phyloP scores from a whole-genome alignment of 176 grass and related monocot species.

The Oryza australiensis region DNA sequence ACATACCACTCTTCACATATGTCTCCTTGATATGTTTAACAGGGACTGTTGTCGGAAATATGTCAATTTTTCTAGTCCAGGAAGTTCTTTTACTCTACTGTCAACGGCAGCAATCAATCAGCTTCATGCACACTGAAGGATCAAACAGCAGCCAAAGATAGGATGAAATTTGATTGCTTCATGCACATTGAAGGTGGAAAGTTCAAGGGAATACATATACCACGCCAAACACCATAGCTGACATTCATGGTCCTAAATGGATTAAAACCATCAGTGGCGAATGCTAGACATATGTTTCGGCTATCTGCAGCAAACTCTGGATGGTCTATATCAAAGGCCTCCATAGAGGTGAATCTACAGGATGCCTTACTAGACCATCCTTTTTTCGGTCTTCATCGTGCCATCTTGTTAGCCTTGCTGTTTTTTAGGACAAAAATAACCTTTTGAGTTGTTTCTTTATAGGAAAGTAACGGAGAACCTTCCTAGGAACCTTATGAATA shows the following conservation, averaged over 20 bases:
- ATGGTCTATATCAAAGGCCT: not conserved
- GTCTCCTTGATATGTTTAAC: conserved; percentile 36
- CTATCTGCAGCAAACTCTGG: not conserved
- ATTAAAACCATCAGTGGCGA: no score
- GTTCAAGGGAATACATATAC: no score
- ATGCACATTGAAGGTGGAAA: no score
- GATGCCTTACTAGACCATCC: not conserved
- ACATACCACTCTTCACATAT: conserved; percentile 12
- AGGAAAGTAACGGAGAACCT: no score
- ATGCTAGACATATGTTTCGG: not conserved
- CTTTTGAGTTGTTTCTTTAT: not conserved
- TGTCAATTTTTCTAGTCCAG: conserved; percentile 77
- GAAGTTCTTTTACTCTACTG: no score
- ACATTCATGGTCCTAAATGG: not conserved
- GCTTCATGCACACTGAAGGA: no score
- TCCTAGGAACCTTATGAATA: not conserved
- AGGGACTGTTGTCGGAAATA: conserved; percentile 66
- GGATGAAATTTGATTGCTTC: no score
- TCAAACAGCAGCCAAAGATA: no score
- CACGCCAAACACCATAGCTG: no score
- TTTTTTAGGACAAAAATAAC: no score
- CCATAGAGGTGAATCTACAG: no score
- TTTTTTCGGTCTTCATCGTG: not conserved
- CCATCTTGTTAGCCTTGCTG: not conserved
- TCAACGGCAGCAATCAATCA: no score